These are phyloP conservation scores for Mycena crocata DNA, from an alignment of 768 basidiomycete genomes.

Conservation along the genomic window DNA sequence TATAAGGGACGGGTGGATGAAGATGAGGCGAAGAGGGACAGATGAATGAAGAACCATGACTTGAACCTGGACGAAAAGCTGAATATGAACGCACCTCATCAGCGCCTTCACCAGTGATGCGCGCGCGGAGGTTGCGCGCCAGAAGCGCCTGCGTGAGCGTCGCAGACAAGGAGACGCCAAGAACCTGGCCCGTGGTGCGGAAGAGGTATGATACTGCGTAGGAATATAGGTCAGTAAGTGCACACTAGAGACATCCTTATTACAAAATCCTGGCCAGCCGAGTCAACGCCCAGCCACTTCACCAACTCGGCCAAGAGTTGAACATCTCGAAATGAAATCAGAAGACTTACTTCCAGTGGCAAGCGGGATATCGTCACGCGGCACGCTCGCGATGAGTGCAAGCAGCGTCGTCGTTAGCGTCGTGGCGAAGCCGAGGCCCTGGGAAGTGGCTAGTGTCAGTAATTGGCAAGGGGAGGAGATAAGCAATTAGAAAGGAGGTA, in stretches of 20 bases:
- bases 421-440: conserved; percentile 67
- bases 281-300: too few relatives aligned
- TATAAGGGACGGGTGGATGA: too few relatives aligned
- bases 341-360: conserved; percentile 72
- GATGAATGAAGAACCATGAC: too few relatives aligned
- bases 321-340: background rate
- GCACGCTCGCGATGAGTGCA: conserved; percentile 72
- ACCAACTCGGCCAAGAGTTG: too few relatives aligned
- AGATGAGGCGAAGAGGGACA: background rate
- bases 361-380: conserved; percentile 69
- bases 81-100: conserved; percentile 55
- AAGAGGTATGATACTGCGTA: conserved; percentile 75
- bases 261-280: too few relatives aligned
- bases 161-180: conserved; percentile 76
- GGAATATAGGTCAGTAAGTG: too few relatives aligned
- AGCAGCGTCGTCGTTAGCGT: conserved; percentile 69
- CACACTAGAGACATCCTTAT: too few relatives aligned
- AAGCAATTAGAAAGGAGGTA: conserved; percentile 44
- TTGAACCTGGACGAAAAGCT: too few relatives aligned
- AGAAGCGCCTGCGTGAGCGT: conserved; percentile 73
- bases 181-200: conserved; percentile 79
- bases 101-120: conserved; percentile 69
- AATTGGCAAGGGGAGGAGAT: background rate
- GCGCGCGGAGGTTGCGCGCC: conserved; percentile 59
- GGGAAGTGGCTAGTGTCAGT: conserved; percentile 14